These are phyloP conservation scores for Drosera capensis DNA, from an alignment of 148 eudicot genomes.

Conservation along the genomic window DNA sequence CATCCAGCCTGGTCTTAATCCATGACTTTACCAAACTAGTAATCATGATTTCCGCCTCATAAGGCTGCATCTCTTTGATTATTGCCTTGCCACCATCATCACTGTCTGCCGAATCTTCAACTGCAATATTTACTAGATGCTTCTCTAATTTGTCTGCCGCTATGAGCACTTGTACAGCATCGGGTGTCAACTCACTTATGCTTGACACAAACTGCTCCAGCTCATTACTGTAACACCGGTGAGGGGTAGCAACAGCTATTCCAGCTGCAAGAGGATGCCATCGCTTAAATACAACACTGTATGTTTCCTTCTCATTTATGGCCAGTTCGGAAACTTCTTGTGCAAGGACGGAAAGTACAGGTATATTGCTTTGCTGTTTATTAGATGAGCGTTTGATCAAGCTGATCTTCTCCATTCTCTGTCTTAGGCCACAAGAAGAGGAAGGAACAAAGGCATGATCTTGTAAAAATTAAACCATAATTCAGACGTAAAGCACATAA, in stretches of 20 bases:
- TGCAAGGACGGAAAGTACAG: constrained; percentile 66
- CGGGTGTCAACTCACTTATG: constrained; percentile 77
- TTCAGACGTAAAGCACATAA: background rate
- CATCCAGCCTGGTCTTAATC: constrained; percentile 73
- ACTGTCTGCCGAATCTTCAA: constrained; percentile 85
- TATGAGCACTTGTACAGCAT: constrained; percentile 65
- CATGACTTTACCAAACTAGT: constrained; percentile 64
- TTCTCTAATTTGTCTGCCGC: constrained; percentile 88
- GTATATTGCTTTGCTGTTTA: constrained; percentile 51
- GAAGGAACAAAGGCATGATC: background rate
- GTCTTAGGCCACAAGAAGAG: constrained; percentile 17
- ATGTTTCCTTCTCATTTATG: constrained; percentile 72
- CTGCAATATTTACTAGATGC: constrained; percentile 81
- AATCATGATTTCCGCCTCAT: constrained; percentile 64
- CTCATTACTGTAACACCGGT: constrained; percentile 65
- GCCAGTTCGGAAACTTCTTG: constrained; percentile 78
- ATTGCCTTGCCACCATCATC: constrained; percentile 90
- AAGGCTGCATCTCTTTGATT: constrained; percentile 87
- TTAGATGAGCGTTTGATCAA: constrained; percentile 48
- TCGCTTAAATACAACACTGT: constrained; percentile 62
- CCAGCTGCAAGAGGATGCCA: constrained; percentile 96
- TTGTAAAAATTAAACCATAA: background rate
- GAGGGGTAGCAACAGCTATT: constrained; percentile 79
- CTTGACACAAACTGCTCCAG: constrained; percentile 70
- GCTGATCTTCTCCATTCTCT: constrained; percentile 72